phyloP scores from a whole-genome alignment of 2,329 filamentous ascomycete species.

The Lasiodiplodia citricola region DNA sequence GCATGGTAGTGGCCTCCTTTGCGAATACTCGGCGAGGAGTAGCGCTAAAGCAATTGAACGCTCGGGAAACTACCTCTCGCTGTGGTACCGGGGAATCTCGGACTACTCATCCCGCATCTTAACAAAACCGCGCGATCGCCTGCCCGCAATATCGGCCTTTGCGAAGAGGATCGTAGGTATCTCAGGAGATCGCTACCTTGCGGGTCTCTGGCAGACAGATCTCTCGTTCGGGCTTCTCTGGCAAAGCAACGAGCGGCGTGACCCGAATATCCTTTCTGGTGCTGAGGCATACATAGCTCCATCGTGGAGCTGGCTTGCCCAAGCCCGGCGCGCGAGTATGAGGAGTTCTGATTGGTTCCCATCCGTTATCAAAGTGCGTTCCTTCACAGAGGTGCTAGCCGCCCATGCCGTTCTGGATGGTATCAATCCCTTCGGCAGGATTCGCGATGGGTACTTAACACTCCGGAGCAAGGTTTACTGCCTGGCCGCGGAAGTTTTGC shows the following conservation, averaged over 20 bases:
- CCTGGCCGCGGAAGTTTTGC: not conserved
- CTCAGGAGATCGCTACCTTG: not conserved
- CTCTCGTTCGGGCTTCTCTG: not conserved
- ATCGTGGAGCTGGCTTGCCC: slow-evolving; percentile 13
- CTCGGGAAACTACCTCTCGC: not conserved
- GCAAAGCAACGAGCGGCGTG: not conserved
- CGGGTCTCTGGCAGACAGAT: not conserved
- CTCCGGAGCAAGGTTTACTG: not conserved
- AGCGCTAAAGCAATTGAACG: not conserved
- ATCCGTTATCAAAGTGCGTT: not conserved
- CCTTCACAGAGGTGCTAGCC: not conserved
- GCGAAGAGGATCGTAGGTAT: not conserved
- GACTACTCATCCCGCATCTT: not conserved
- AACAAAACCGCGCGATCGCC: not conserved
- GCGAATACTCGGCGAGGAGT: not conserved
- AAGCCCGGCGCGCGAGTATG: not conserved
- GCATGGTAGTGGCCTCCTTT: not conserved
- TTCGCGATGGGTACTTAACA: not conserved
- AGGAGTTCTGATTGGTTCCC: not conserved
- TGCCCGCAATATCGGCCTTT: not conserved
- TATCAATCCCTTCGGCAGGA: not conserved
- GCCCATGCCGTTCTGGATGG: not conserved
- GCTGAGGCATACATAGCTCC: not conserved
- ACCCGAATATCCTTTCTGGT: not conserved
- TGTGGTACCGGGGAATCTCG: not conserved